phyloP scores from a whole-genome alignment of 129 eudicot species.

The Tanacetum coccineum region DNA sequence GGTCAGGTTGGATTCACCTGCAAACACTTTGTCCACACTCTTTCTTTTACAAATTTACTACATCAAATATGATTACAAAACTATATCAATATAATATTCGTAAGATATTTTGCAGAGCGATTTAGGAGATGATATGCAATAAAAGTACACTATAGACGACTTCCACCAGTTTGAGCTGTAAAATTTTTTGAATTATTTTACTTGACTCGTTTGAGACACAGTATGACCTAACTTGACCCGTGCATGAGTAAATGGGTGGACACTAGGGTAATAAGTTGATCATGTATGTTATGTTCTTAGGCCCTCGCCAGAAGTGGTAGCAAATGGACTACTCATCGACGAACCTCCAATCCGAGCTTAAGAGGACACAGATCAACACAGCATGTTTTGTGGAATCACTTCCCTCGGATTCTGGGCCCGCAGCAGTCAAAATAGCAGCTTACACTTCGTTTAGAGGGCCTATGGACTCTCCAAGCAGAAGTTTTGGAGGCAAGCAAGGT shows the following conservation, averaged over 20 bases:
- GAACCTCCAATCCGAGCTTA: slow-evolving; percentile 85
- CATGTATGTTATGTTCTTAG: slow-evolving; percentile 32
- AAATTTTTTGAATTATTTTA: neutral
- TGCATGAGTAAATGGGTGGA: neutral
- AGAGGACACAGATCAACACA: slow-evolving; percentile 84
- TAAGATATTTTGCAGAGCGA: neutral
- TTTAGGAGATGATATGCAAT: neutral
- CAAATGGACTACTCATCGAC: too few species aligned
- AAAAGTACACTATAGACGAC: neutral
- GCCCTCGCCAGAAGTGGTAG: slow-evolving; percentile 93
- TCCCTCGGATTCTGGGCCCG: slow-evolving; percentile 52
- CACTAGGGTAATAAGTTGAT: neutral
- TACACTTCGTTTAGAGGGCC: slow-evolving; percentile 72
- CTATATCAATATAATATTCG: neutral
- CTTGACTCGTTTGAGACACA: neutral
- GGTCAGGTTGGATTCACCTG: neutral
- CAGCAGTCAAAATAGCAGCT: slow-evolving; percentile 52
- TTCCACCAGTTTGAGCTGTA: slow-evolving; percentile 1
- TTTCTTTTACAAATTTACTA: neutral
- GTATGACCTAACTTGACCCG: neutral
- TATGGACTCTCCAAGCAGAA: slow-evolving; percentile 67
- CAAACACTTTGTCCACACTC: neutral
- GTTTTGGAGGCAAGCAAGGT: slow-evolving; percentile 45
- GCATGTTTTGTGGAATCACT: slow-evolving; percentile 85
- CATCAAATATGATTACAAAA: neutral